These are phyloP conservation scores for Chlamydomonas sphaeroides DNA, from an alignment of 139 green algal genomes.

Conservation along the genomic window DNA sequence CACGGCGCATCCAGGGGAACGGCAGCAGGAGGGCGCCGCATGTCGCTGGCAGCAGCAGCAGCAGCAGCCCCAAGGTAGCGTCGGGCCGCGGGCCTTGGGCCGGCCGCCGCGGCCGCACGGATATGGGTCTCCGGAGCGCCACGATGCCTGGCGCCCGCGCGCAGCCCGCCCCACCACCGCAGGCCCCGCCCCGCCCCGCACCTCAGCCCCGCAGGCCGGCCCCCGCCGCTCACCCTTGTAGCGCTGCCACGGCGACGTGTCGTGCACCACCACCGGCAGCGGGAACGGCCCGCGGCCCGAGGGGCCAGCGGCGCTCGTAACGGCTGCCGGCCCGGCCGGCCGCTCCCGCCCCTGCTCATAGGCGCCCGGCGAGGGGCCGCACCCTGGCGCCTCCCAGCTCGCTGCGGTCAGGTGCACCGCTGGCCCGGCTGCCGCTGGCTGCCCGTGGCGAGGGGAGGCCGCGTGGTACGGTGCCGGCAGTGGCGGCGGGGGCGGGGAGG, in stretches of 20 bases:
- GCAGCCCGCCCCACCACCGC: no score
- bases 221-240: slow-evolving; percentile 7
- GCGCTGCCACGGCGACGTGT: slow-evolving; percentile 18
- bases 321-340: background rate
- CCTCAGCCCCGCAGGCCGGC: no score
- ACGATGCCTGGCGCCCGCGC: no score
- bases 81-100: no score
- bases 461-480: background rate
- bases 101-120: no score
- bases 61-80: background rate
- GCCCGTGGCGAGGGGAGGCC: no score
- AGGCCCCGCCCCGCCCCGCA: no score
- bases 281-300: background rate
- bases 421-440: background rate
- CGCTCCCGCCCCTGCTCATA: no score
- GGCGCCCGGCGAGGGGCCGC: no score
- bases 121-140: no score
- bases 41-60: background rate
- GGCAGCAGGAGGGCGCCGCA: background rate
- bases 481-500: background rate
- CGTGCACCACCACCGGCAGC: slow-evolving; percentile 7
- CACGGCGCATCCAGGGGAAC: background rate
- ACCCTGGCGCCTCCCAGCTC: background rate
- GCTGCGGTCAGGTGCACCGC: no score
- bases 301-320: background rate